Evolutionary conservation across 495 filamentous ascomycete genomes (phyloP).

Genomic region (Glonium stellatum): DNA sequence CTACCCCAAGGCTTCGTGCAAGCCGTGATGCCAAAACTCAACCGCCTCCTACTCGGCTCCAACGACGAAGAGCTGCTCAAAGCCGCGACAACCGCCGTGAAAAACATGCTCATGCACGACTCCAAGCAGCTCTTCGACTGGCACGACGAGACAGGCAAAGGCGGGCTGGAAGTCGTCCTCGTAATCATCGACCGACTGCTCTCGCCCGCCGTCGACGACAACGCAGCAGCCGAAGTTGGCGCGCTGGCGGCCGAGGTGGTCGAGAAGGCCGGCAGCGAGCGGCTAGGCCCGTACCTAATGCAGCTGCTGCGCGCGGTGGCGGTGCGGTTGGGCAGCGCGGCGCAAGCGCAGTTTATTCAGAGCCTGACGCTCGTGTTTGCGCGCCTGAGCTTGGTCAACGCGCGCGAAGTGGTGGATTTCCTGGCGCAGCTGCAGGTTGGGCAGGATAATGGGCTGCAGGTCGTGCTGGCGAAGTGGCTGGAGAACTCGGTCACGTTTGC

Average conservation of each 20-base stretch:
- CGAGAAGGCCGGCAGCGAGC: slow-evolving; percentile 83
- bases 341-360: slow-evolving; percentile 78
- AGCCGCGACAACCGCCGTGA: slow-evolving; percentile 76
- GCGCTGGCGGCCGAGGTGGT: slow-evolving; percentile 91
- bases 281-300: slow-evolving; percentile 79
- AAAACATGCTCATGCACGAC: slow-evolving; percentile 81
- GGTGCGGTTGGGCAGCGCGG: slow-evolving; percentile 69
- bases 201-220: slow-evolving; percentile 72
- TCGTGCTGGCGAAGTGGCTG: slow-evolving; percentile 90
- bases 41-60: slow-evolving; percentile 67
- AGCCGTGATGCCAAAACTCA: slow-evolving; percentile 78
- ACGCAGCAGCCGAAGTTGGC: slow-evolving; percentile 90
- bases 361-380: slow-evolving; percentile 94
- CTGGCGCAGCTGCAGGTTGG: slow-evolving; percentile 73
- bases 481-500: slow-evolving; percentile 94
- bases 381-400: slow-evolving; percentile 71
- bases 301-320: slow-evolving; percentile 90
- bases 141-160: slow-evolving; percentile 66
- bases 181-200: slow-evolving; percentile 92
- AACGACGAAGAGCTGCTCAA: slow-evolving; percentile 80
- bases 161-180: slow-evolving; percentile 79
- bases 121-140: slow-evolving; percentile 78
- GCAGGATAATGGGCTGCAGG: slow-evolving; percentile 66
- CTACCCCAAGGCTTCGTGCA: slow-evolving; percentile 81
- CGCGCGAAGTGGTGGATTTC: slow-evolving; percentile 87